phyloP scores from a whole-genome alignment of 768 basidiomycete species.

The Tylopilus sp. region DNA sequence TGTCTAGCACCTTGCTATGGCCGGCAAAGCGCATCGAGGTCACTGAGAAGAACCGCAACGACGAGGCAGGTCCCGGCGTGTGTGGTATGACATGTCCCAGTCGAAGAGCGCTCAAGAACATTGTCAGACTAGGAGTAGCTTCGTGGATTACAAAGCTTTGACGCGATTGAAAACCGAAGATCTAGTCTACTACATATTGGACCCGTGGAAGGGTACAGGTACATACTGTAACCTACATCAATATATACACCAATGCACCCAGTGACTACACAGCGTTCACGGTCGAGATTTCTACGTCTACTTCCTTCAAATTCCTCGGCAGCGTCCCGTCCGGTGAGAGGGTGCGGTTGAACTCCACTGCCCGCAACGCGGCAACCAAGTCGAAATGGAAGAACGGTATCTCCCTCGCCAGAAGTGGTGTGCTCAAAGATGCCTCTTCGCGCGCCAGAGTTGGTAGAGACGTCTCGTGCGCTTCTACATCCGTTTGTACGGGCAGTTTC shows the following conservation, averaged over 20 bases:
- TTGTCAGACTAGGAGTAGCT: too few species aligned
- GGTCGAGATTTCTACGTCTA: background rate
- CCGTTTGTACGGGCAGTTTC: slow-evolving; percentile 13
- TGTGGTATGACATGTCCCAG: slow-evolving; percentile 2
- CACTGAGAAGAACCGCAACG: slow-evolving; percentile 24
- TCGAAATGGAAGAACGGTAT: slow-evolving; percentile 95
- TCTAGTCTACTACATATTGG: too few species aligned
- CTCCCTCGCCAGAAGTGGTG: slow-evolving; percentile 43
- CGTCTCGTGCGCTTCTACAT: slow-evolving; percentile 34
- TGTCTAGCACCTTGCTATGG: slow-evolving; percentile 37
- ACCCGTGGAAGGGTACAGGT: background rate
- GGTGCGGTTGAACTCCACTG: slow-evolving; percentile 50
- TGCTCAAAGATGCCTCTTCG: slow-evolving; percentile 1
- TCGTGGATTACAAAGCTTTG: too few species aligned
- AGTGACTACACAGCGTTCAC: background rate
- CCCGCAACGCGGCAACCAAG: slow-evolving; percentile 63
- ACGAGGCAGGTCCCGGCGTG: background rate
- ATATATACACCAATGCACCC: background rate
- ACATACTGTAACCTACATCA: background rate
- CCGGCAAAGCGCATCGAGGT: slow-evolving; percentile 31
- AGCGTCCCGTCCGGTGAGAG: slow-evolving; percentile 3
- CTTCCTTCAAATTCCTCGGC: slow-evolving; percentile 12
- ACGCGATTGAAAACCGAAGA: too few species aligned
- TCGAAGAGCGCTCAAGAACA: slow-evolving; percentile 10
- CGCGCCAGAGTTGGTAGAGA: slow-evolving; percentile 6